Evolutionary conservation across 2,329 filamentous ascomycete genomes (phyloP), one percentile per base, ranked within the genome.

Genomic region (Huntiella moniliformis): DNA sequence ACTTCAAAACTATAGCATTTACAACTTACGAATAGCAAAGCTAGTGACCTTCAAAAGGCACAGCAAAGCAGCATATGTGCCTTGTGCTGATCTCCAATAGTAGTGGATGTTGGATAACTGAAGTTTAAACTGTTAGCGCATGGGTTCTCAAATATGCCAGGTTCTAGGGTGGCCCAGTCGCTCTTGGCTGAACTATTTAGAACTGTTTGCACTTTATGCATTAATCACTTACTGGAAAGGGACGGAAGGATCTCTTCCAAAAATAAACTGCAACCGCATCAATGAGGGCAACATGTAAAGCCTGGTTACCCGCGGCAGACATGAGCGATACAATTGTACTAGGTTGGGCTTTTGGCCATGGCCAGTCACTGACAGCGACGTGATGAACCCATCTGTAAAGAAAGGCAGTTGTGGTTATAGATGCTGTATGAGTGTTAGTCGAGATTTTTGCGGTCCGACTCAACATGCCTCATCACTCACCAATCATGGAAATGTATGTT

Each of bases 251-350:
- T 18, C 36, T 13, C 18, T 44, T 50, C 44, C 48, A 50, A 16
- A 50, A 50, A 38, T 44, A 50, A n/a, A 50, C 48, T 11, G 48
- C 48, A 32, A 50, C 33, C 4, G 48, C 48, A 38, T 50, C 48
- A 5, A 43, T 37, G 11, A 50, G 38, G 4, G 48, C 44, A 2
- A 50, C 48, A 5, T 40, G 48, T 10, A 50, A 37, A 10, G 44
- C 39, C 6, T 47, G 41, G 15, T 47, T 50, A 2, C 48, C 44
- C 2, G 44, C 48, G 1, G 44, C 36, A 7, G 48, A 50, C 22
- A 50, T 47, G 5, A 50, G 16, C 15, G 48, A 50, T 11, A 50
- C 40, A 16, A 50, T 50, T 11, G 33, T 50, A 16, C 44, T 42
- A 3, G 48, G 48, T 12, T 50, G 48, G 7, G 44, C 48, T 31